Evolutionary conservation across 1,284 basidiomycete genomes (phyloP), one percentile per base, ranked within the genome.

Genomic region (Cystobasidium sp.): DNA sequence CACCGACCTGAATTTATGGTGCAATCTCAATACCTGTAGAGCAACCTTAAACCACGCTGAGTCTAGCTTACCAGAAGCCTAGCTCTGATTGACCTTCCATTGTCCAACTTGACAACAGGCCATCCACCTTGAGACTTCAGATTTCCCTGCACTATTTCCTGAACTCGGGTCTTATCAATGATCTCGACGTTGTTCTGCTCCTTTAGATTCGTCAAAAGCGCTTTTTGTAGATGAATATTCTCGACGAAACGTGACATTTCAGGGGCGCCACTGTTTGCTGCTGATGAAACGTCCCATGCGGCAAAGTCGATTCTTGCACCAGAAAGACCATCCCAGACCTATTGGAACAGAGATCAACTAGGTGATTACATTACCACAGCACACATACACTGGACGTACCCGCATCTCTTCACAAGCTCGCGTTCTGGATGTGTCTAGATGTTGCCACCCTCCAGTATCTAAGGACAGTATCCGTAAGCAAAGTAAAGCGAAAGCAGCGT

Each of bases 161-260:
- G 75, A 14, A 82, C 81, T 68, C 71, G 77, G 18, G 69, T 77
- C n/a, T 72, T 68, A 2, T 79, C 79, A 18, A 81, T 56, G 3
- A 80, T 5, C 44, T 81, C 78, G n/a, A 82, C 76, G 59, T 87
- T 87, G 56, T 61, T 46, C 22, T 87, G 87, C 79, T 93, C 89
- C 14, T 88, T 78, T 2, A 94, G 77, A 49, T 87, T 81, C 0
- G 92, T 83, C 22, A 96, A 84, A 31, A 94, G 87, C 0, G 88
- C 92, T 6, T 90, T 88, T 83, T 97, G 95, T 1, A 97, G 85
- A 80, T 97, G 97, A 58, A 94, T 84, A 80, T 94, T 96, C 82
- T 97, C 94, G 0, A 90, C 92, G 80, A 97, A 85, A 51, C 88
- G 87, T 8, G 93, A 89, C 88, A 97, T 91, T 72, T 80, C 78